A percentile compares a stretch with the other conserved stretches of the same genome.
phyloP scores from a whole-genome alignment of 2,329 filamentous ascomycete species.

The Paecilomyces sp. region DNA sequence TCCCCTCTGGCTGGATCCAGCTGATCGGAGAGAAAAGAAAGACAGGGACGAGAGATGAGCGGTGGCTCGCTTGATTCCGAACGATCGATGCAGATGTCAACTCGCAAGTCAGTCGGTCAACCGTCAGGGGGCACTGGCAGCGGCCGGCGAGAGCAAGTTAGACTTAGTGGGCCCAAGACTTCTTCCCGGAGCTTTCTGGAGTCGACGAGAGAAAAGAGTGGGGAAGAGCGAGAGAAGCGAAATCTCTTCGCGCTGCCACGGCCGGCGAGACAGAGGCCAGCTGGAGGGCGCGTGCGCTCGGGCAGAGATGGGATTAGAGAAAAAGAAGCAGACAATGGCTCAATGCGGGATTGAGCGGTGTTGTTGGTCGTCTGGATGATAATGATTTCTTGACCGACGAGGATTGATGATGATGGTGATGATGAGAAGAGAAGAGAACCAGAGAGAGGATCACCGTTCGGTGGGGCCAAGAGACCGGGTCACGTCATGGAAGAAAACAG shows the following conservation, averaged over 20 bases:
- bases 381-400: no score
- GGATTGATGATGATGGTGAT: no score
- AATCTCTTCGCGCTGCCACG: background rate
- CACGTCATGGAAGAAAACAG: no score
- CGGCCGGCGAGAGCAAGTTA: background rate
- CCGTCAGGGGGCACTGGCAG: background rate
- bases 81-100: slow-evolving; percentile 1
- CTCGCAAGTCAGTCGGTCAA: background rate
- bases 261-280: background rate
- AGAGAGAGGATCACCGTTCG: no score
- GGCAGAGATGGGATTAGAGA: background rate
- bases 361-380: no score
- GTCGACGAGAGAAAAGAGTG: background rate
- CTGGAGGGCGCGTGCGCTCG: background rate
- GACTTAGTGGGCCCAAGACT: background rate
- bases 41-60: background rate
- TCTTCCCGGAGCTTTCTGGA: background rate
- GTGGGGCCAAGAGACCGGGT: no score
- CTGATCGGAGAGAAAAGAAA: background rate
- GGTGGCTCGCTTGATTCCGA: background rate
- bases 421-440: no score
- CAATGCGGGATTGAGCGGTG: no score
- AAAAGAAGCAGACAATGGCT: background rate
- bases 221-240: background rate
- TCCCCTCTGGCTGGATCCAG: background rate